A percentile compares a stretch with the other conserved stretches of the same genome.
Evolutionary conservation across 2,329 filamentous ascomycete species (phyloP).

Genomic region (Juglanconis oblonga): DNA sequence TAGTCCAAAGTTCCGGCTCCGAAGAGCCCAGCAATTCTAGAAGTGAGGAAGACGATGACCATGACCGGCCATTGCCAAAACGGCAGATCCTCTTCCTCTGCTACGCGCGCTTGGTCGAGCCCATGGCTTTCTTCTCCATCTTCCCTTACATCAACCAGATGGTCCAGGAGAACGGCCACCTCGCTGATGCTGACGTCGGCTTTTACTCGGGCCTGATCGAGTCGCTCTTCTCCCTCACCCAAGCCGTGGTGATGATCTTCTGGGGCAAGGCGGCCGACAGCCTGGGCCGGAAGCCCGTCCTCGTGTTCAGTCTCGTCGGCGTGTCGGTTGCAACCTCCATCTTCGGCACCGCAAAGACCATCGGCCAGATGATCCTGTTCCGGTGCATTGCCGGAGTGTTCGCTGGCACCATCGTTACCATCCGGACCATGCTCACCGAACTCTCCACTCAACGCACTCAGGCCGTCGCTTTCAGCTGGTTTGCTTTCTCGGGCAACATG

Average conservation of each 20-base stretch:
- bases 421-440: constrained; percentile 75
- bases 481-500: constrained; percentile 71
- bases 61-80: constrained; percentile 52
- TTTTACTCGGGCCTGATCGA: constrained; percentile 79
- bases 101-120: constrained; percentile 69
- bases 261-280: constrained; percentile 70
- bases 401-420: constrained; percentile 69
- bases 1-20: constrained; percentile 18
- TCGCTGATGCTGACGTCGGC: constrained; percentile 66
- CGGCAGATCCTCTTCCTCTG: constrained; percentile 71
- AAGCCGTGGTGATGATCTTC: constrained; percentile 73
- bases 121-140: constrained; percentile 79
- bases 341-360: constrained; percentile 64
- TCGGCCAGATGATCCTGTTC: constrained; percentile 74
- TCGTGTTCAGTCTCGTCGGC: constrained; percentile 65
- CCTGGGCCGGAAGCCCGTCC: constrained; percentile 68
- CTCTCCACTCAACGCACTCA: constrained; percentile 68
- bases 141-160: constrained; percentile 79
- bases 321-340: constrained; percentile 57
- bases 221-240: constrained; percentile 69
- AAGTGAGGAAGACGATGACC: constrained; percentile 14
- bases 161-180: constrained; percentile 62
- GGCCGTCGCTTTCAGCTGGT: constrained; percentile 71
- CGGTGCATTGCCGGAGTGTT: constrained; percentile 72
- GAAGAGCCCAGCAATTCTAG: constrained; percentile 2